Conservation (phyloP, 139 green algal species). For the Closterium sp. region DNA sequence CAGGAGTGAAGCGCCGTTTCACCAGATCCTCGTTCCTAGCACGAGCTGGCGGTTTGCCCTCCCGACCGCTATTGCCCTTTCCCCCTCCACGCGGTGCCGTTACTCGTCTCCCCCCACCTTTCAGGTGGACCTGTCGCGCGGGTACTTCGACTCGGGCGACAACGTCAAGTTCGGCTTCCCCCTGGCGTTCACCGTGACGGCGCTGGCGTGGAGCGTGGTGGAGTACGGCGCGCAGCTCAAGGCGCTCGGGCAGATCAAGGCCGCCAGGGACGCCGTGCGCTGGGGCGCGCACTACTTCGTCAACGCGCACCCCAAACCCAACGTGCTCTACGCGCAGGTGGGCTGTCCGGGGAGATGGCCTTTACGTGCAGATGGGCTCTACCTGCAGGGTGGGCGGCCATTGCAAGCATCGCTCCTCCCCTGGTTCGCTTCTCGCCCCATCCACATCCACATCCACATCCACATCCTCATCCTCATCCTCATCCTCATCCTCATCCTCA, state of each 20-base stretch:
- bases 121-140: slow-evolving; percentile 35
- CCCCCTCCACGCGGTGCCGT: background rate
- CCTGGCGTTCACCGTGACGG: slow-evolving; percentile 70
- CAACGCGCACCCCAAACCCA: slow-evolving; percentile 48
- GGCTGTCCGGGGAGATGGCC: background rate
- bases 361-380: too few relatives aligned
- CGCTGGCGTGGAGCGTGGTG: slow-evolving; percentile 68
- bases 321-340: slow-evolving; percentile 25
- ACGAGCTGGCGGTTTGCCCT: background rate
- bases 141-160: slow-evolving; percentile 67
- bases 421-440: too few relatives aligned
- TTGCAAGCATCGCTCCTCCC: background rate
- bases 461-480: too few relatives aligned
- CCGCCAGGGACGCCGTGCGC: slow-evolving; percentile 51
- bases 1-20: too few relatives aligned
- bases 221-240: slow-evolving; percentile 57
- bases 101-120: background rate
- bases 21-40: too few relatives aligned
- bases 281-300: slow-evolving; percentile 75
- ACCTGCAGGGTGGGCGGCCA: background rate
- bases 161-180: slow-evolving; percentile 75
- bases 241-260: background rate
- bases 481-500: too few relatives aligned
- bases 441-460: too few relatives aligned
- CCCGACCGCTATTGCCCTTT: background rate